These are phyloP conservation scores for Prunus salicina DNA, from an alignment of 306 rosid genomes.

Conservation along the genomic window DNA sequence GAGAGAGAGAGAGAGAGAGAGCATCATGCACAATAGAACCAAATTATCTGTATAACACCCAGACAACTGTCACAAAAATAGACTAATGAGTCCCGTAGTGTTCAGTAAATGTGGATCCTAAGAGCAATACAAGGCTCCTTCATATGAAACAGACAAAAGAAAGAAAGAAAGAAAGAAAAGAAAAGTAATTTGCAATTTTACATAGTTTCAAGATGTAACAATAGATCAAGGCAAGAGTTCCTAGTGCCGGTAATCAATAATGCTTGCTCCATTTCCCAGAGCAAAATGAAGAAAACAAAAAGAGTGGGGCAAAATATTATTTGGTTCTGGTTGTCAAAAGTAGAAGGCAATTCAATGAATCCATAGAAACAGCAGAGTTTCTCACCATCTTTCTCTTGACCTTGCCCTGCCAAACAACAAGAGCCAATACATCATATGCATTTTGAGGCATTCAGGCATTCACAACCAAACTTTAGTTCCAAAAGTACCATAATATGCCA, in stretches of 20 bases:
- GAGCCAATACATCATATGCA: conserved; percentile 3
- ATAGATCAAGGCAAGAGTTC: conserved; percentile 26
- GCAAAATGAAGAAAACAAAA: conserved; percentile 32
- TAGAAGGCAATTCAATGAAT: conserved; percentile 24
- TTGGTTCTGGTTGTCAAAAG: conserved; percentile 38
- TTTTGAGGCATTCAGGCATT: conserved; percentile 13
- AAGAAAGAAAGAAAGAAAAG: not conserved
- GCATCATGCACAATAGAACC: conserved; percentile 15
- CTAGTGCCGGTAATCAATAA: conserved; percentile 32
- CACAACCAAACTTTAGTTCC: not conserved
- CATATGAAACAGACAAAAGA: conserved; percentile 17
- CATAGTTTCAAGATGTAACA: conserved; percentile 33
- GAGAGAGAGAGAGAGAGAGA: not conserved
- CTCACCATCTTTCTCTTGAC: conserved; percentile 59
- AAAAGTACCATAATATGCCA: not conserved
- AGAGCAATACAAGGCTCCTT: conserved; percentile 38
- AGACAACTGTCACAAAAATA: conserved; percentile 23
- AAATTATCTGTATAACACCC: conserved; percentile 32
- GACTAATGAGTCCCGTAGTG: conserved; percentile 29
- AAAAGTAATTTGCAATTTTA: conserved; percentile 32
- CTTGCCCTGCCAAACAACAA: conserved; percentile 39
- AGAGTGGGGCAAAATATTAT: conserved; percentile 42
- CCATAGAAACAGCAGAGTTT: conserved; percentile 11
- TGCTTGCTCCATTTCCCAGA: conserved; percentile 38
- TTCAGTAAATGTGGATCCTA: conserved; percentile 36